Evolutionary conservation across 495 filamentous ascomycete species (phyloP), one percentile per base, ranked within the genome.

Genomic region (Neurospora pannonica): DNA sequence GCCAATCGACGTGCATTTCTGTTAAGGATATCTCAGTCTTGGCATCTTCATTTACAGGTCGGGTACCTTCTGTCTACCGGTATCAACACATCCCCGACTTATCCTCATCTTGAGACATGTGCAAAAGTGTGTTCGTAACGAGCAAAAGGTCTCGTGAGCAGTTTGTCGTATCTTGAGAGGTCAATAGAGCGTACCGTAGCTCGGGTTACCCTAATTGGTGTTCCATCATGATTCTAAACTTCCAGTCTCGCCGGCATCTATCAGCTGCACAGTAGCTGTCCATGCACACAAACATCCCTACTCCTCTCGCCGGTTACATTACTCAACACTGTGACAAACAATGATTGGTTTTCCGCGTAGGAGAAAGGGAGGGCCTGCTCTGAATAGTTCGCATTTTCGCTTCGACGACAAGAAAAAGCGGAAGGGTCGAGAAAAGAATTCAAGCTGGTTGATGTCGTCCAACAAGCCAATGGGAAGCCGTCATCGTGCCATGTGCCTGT

Each of bases 401-500:
- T 62, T 62, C 24, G 24, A 62, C 5, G 21, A 62, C 28, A 67
- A 31, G 13, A 36, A 34, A 67, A 67, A 67, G 54, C 54, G 54
- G 28, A 67, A 62, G 34, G 21, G 24, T 60, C 48, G 48, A 28
- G 13, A 67, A 34, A 48, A 43, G 17, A 28, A 60, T 28, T 31
- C 54, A 17, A 67, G 24, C 24, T 17, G 54, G 28, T 62, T 31
- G 2, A 62, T 62, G 54, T 62, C 28, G 54, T 10, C 17, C 42
- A 40, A 40, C 42, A 74, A 70, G 34, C 80, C 80, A 81, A 81
- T 81, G 70, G 70, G 71, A 73, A 42, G 31, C 70, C 73, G 34
- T 28, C 11, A 76, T 76, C 42, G 21, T 69, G 37, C 74, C 80
- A 80, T 79, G 79, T 81, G 80, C 70, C 75, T 73, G 17, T 43